Percentiles rank a stretch among this genome's conserved stretches.
Evolutionary conservation across 1,284 basidiomycete species (phyloP).

Genomic region (Cerrena zonata): DNA sequence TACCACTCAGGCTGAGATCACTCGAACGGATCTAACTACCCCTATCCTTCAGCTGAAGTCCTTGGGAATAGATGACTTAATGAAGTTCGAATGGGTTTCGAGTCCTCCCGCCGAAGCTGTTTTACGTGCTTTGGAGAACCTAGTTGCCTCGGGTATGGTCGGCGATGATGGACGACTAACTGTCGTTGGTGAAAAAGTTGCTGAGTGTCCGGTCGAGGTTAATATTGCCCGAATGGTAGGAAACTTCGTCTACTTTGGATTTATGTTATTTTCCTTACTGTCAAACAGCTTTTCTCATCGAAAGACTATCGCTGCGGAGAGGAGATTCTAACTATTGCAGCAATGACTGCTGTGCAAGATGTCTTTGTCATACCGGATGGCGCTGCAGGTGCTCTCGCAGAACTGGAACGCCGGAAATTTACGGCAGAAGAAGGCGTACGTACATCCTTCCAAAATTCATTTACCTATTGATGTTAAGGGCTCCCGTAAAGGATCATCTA

Average conservation of each 20-base stretch:
- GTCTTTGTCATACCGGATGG: slow-evolving; percentile 84
- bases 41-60: slow-evolving; percentile 90
- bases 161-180: slow-evolving; percentile 65
- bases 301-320: slow-evolving; percentile 82
- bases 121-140: slow-evolving; percentile 73
- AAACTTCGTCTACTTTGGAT: not conserved
- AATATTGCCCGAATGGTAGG: slow-evolving; percentile 70
- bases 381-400: slow-evolving; percentile 75
- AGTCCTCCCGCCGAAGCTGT: slow-evolving; percentile 84
- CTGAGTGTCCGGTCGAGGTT: slow-evolving; percentile 75
- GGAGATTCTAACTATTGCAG: slow-evolving; percentile 90
- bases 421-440: slow-evolving; percentile 92
- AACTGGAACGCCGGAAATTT: slow-evolving; percentile 89
- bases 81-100: slow-evolving; percentile 91
- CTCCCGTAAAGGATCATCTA: slow-evolving; percentile 69
- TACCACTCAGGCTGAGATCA: slow-evolving; percentile 83
- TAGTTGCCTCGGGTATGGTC: slow-evolving; percentile 67
- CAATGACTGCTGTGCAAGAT: slow-evolving; percentile 92
- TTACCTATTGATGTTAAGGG: slow-evolving; percentile 2
- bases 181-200: slow-evolving; percentile 60
- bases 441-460: slow-evolving; percentile 7
- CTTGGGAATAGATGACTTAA: slow-evolving; percentile 90
- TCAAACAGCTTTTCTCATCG: slow-evolving; percentile 72
- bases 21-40: slow-evolving; percentile 80
- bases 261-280: not conserved